Base-by-base conservation (phyloP, 768 basidiomycete species). In the Hygrophoropsis aurantiaca region DNA sequence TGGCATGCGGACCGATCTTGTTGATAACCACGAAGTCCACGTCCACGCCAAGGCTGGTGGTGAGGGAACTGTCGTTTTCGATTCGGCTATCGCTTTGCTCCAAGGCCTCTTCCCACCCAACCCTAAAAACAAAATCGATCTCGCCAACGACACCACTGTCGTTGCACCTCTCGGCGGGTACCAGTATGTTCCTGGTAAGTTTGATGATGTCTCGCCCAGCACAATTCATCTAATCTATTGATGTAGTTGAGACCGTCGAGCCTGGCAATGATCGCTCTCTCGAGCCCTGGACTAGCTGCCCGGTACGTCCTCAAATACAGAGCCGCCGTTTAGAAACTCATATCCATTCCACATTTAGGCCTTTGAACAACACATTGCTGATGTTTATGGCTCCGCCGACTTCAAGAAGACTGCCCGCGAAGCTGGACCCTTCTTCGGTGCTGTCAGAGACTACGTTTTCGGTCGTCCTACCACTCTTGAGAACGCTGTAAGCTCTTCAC, bases 51-150 rank as follows among this genome's bases (percentile, higher is more conserved):
- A 93, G 70, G 84, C 83, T 44, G 89, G 90, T 38, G 84, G 83
- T 42, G 90, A 94, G 62, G 90, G 90, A 39, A 74, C 81, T n/a
- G 84, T 87, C 42, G 89, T 92, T 55, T 88, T 90, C 66, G 90
- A 93, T 74, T 87, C 86, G 5, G 84, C 89, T 25, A 85, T 87
- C 44, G 90, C 91, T 24, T 73, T 91, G 44, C 78, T 91, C 34
- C 92, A 94, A 67, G 90, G 90, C 35, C 74, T 93, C 40, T 91
- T 84, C 77, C 90, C 90, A 19, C 89, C 90, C n/a, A 86, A 78
- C 60, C 68, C 73, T 9, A 73, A 78, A 30, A 87, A 88, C 69
- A 82, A 78, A 59, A 85, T 87, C 55, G 74, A 73, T 5, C 82
- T 94, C 13, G 91, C 91, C 2, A 90, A 94, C 53, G 87, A 82